Evolutionary conservation across 2,329 filamentous ascomycete genomes (phyloP).

Genomic region (Coniochaeta sp.): DNA sequence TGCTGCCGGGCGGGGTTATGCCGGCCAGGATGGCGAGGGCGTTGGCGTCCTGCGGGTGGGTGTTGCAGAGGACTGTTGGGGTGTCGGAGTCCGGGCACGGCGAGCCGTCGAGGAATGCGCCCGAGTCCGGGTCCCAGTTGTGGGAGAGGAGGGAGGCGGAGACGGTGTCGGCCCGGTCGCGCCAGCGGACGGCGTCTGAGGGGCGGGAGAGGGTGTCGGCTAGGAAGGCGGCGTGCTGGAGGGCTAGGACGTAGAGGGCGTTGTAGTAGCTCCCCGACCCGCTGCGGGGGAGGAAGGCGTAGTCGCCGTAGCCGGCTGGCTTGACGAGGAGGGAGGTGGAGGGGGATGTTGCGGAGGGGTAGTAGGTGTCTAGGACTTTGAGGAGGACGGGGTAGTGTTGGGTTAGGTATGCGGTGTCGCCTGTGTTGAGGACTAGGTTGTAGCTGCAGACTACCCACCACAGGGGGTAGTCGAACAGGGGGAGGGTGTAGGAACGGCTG

Average conservation of each 20-base stretch:
- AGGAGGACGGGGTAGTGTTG: slow-evolving; percentile 32
- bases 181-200: slow-evolving; percentile 31
- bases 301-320: slow-evolving; percentile 36
- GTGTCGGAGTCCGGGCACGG: slow-evolving; percentile 10
- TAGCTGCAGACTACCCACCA: slow-evolving; percentile 43
- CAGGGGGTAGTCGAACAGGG: slow-evolving; percentile 43
- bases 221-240: slow-evolving; percentile 34
- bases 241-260: slow-evolving; percentile 38
- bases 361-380: slow-evolving; percentile 36
- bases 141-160: slow-evolving; percentile 25
- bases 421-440: slow-evolving; percentile 42
- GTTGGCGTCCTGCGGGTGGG: slow-evolving; percentile 45
- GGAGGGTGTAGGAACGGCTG: slow-evolving; percentile 36
- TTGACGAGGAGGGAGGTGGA: slow-evolving; percentile 22
- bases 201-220: slow-evolving; percentile 19
- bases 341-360: slow-evolving; percentile 30
- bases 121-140: slow-evolving; percentile 32
- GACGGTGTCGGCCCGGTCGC: slow-evolving; percentile 23
- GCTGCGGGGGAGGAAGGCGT: slow-evolving; percentile 38
- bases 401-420: slow-evolving; percentile 30
- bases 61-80: slow-evolving; percentile 18
- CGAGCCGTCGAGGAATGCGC: slow-evolving; percentile 38
- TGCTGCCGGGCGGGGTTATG: slow-evolving; percentile 19
- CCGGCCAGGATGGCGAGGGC: slow-evolving; percentile 34
- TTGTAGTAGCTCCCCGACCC: slow-evolving; percentile 46